phyloP scores from a whole-genome alignment of 768 basidiomycete species.

The Pisolithus marmoratus region DNA sequence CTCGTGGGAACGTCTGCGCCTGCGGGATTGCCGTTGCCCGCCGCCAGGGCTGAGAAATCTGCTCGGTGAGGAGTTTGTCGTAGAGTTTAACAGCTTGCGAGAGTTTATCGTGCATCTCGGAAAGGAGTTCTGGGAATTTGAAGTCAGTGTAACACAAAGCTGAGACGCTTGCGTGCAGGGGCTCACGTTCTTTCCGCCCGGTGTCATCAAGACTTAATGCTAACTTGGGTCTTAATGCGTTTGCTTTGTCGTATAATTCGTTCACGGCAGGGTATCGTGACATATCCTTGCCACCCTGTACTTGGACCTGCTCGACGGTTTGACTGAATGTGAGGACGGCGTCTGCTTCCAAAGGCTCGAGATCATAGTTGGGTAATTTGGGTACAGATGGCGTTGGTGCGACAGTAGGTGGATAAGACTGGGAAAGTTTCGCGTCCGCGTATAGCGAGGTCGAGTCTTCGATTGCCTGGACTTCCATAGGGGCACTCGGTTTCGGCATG shows the following conservation, averaged over 20 bases:
- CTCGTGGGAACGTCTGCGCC: conserved; percentile 22
- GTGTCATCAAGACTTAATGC: conserved; percentile 81
- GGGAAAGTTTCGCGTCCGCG: conserved; percentile 34
- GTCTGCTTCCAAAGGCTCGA: conserved; percentile 77
- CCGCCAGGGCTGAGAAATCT: conserved; percentile 71
- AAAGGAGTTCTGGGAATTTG: conserved; percentile 59
- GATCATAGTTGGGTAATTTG: conserved; percentile 70
- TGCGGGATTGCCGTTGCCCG: conserved; percentile 17
- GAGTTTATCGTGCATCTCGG: conserved; percentile 93
- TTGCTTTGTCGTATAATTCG: conserved; percentile 81
- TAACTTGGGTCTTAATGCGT: conserved; percentile 71
- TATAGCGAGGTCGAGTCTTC: conserved; percentile 37
- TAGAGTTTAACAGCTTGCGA: conserved; percentile 90
- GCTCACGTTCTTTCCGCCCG: conserved; percentile 76
- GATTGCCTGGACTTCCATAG: conserved; percentile 51
- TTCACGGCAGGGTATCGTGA: conserved; percentile 79
- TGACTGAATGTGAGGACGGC: conserved; percentile 88
- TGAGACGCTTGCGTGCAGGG: conserved; percentile 5
- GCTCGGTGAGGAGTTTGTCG: conserved; percentile 80
- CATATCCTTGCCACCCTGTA: conserved; percentile 73
- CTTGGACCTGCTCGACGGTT: conserved; percentile 77
- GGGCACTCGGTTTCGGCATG: conserved; percentile 75
- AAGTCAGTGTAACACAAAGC: background rate
- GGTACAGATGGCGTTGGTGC: conserved; percentile 37
- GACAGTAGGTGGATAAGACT: conserved; percentile 39